Conservation (phyloP, 495 filamentous ascomycete genomes). For the Hypoxylon perforatum region DNA sequence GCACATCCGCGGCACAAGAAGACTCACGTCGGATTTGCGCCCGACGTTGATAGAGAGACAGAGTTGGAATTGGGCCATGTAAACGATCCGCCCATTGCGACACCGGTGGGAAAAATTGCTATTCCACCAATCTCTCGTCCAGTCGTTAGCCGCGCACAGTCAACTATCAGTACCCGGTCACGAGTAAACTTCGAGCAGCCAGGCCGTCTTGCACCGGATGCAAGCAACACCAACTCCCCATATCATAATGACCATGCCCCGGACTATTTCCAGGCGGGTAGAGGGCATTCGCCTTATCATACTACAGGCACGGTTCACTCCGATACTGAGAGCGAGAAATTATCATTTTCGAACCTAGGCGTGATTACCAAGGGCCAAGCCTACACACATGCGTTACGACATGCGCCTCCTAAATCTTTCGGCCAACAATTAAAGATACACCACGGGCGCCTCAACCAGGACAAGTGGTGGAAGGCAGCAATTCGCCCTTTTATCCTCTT, state of each 20-base stretch:
- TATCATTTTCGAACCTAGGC: conserved; percentile 44
- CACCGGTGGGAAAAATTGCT: not conserved
- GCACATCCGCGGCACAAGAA: conserved; percentile 35
- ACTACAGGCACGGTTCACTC: conserved; percentile 13
- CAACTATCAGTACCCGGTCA: conserved; percentile 21
- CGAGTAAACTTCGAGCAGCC: conserved; percentile 32
- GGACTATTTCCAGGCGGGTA: conserved; percentile 26
- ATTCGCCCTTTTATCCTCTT: conserved; percentile 86
- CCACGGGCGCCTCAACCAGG: conserved; percentile 79
- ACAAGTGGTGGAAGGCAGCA: conserved; percentile 81
- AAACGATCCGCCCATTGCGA: not conserved
- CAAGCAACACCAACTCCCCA: conserved; percentile 50
- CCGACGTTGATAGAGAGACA: conserved; percentile 39
- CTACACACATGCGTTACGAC: conserved; percentile 71
- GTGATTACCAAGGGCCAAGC: conserved; percentile 43
- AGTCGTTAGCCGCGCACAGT: conserved; percentile 21
- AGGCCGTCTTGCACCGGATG: conserved; percentile 36
- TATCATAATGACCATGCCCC: conserved; percentile 34
- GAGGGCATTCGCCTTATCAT: conserved; percentile 12
- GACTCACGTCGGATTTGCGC: conserved; percentile 68
- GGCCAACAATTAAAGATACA: conserved; percentile 74
- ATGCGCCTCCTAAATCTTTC: conserved; percentile 73
- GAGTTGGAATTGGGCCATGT: not conserved
- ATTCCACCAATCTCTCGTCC: conserved; percentile 11
- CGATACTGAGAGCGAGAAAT: conserved; percentile 52